phyloP scores from a whole-genome alignment of 2,329 filamentous ascomycete species.

The Diaporthe aspalathi region DNA sequence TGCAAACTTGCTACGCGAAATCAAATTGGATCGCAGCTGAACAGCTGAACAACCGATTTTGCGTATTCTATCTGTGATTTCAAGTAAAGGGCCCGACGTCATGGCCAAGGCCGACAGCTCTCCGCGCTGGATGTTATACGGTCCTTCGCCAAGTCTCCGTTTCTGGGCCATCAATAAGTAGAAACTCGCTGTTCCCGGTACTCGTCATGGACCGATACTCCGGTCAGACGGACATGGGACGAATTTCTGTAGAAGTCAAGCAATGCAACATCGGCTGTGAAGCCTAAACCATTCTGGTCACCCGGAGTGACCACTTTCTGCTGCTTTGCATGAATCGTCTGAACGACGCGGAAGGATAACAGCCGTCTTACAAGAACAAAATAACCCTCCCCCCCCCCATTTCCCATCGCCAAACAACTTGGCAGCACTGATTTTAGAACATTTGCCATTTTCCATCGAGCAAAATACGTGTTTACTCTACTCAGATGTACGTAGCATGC shows the following conservation, averaged over 20 bases:
- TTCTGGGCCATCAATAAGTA: constrained; percentile 1
- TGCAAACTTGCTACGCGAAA: neutral
- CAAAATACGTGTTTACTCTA: no score
- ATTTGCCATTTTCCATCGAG: no score
- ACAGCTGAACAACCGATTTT: neutral
- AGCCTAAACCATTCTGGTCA: neutral
- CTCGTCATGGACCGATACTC: neutral
- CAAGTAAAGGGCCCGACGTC: neutral
- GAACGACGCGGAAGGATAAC: neutral
- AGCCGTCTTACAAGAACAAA: neutral
- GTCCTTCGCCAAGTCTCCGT: neutral
- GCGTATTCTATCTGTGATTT: neutral
- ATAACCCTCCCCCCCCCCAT: no score
- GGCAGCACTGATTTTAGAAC: neutral
- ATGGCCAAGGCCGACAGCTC: neutral
- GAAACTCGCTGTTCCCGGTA: neutral
- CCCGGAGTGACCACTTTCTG: neutral
- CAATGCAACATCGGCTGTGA: neutral
- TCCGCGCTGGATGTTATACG: neutral
- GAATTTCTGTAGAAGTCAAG: neutral
- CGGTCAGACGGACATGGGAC: neutral
- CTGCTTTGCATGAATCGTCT: neutral
- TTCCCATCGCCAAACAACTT: neutral
- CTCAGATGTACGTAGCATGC: neutral
- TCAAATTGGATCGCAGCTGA: neutral